Conservation (phyloP, 2,329 filamentous ascomycete genomes). For the Corynespora cassiicola region DNA sequence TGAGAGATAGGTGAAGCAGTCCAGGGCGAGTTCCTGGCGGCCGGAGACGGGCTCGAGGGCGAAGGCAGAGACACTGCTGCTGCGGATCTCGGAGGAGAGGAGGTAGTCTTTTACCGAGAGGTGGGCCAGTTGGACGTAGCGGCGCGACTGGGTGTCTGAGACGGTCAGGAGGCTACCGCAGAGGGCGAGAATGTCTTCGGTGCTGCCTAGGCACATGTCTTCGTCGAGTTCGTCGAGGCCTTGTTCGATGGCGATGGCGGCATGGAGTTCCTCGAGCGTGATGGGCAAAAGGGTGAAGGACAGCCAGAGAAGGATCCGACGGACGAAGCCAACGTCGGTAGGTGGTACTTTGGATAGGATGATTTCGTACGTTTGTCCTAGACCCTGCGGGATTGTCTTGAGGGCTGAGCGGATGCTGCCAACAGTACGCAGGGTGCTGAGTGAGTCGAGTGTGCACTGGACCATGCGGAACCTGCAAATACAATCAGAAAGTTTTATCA, state of each 20-base stretch:
- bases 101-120: constrained; percentile 7
- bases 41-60: not conserved
- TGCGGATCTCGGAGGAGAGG: constrained; percentile 3
- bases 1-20: constrained; percentile 3
- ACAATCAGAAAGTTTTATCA: too few relatives aligned
- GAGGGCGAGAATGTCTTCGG: constrained; percentile 2
- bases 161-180: constrained; percentile 2
- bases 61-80: not conserved
- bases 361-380: not conserved
- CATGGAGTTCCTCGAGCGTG: constrained; percentile 1
- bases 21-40: not conserved
- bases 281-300: constrained; percentile 1
- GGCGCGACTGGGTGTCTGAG: not conserved
- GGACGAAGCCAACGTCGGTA: not conserved
- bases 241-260: constrained; percentile 2
- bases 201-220: not conserved
- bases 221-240: not conserved
- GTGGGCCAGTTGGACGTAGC: constrained; percentile 5
- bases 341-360: not conserved
- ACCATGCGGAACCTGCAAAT: constrained; percentile 5
- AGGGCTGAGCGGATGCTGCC: not conserved
- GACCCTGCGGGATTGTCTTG: not conserved
- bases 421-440: constrained; percentile 2
- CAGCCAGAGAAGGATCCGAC: constrained; percentile 1
- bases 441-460: constrained; percentile 3